A percentile compares a stretch with the other conserved stretches of the same genome.
Conservation (phyloP, 176 grass and related monocot species). For the Eragrostis nindensis region DNA sequence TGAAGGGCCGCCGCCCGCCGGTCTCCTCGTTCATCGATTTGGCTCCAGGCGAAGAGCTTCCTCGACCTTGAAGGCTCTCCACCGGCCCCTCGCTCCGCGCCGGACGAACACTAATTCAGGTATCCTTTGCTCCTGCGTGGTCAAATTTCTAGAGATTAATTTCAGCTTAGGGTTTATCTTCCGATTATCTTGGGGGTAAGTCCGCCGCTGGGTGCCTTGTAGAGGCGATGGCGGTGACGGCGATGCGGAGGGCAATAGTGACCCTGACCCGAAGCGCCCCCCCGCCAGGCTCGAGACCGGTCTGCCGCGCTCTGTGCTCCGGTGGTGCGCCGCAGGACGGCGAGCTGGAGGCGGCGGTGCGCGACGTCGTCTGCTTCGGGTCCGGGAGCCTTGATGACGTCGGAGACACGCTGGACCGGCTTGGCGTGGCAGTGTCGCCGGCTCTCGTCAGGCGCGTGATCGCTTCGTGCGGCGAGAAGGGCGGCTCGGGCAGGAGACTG, state of each 20-base stretch:
- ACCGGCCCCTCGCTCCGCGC: not conserved
- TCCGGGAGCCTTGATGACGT: slow-evolving; percentile 71
- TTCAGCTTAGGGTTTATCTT: not conserved
- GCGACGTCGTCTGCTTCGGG: slow-evolving; percentile 44
- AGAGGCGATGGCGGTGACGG: slow-evolving; percentile 1
- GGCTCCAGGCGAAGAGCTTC: too few relatives aligned
- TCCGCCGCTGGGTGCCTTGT: not conserved
- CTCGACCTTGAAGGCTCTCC: too few relatives aligned
- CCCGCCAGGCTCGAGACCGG: not conserved
- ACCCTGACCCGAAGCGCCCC: not conserved
- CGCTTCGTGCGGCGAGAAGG: slow-evolving; percentile 41
- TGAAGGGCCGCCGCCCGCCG: not conserved
- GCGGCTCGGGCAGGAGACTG: slow-evolving; percentile 41
- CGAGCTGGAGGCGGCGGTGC: slow-evolving; percentile 31
- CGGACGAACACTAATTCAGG: not conserved
- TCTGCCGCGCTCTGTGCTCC: slow-evolving; percentile 32
- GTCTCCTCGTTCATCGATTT: not conserved
- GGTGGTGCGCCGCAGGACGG: not conserved
- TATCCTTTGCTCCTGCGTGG: not conserved
- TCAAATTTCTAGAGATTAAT: not conserved
- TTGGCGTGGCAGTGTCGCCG: slow-evolving; percentile 41
- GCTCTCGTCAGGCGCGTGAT: slow-evolving; percentile 41
- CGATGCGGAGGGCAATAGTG: slow-evolving; percentile 5
- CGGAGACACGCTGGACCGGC: slow-evolving; percentile 43
- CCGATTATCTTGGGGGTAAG: not conserved